Percentiles rank a stretch among this genome's conserved stretches.
Evolutionary conservation across 2,329 filamentous ascomycete genomes (phyloP).

Genomic region (Cadophora sp.): DNA sequence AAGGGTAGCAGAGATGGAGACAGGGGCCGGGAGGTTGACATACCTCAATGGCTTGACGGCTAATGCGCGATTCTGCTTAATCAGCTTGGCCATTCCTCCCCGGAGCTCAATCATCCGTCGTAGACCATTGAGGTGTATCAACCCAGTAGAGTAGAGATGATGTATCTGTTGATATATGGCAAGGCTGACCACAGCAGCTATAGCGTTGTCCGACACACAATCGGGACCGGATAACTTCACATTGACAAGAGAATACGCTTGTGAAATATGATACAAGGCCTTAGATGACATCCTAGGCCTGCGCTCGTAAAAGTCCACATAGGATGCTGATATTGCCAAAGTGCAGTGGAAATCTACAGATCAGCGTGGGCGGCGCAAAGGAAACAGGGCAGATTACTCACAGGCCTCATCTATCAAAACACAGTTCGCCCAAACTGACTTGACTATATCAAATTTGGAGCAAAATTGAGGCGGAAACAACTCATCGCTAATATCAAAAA

Average conservation of each 20-base stretch:
- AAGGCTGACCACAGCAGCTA: constrained; percentile 3
- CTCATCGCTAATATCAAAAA: constrained; percentile 1
- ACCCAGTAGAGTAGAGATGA: background rate
- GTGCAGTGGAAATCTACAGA: constrained; percentile 3
- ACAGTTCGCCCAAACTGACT: constrained; percentile 3
- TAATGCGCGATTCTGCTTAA: constrained; percentile 3
- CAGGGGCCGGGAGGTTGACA: background rate
- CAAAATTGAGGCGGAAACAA: background rate
- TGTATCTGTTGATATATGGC: constrained; percentile 2
- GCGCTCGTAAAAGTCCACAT: constrained; percentile 1
- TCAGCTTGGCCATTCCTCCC: constrained; percentile 1
- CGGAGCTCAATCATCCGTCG: constrained; percentile 2
- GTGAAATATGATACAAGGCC: constrained; percentile 1
- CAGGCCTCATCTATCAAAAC: background rate
- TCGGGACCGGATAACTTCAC: constrained; percentile 1
- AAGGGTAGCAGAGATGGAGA: background rate
- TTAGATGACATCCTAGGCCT: constrained; percentile 1
- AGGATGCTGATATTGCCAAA: constrained; percentile 3
- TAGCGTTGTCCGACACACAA: constrained; percentile 1
- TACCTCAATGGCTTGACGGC: constrained; percentile 3
- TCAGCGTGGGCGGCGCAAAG: background rate
- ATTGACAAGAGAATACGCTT: constrained; percentile 3
- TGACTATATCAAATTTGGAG: background rate
- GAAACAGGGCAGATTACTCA: constrained; percentile 1
- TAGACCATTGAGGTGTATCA: background rate